A percentile compares a stretch with the other conserved stretches of the same genome.
These are phyloP conservation scores for Capsicum baccatum DNA, from an alignment of 257 asterid species.

Conservation along the genomic window DNA sequence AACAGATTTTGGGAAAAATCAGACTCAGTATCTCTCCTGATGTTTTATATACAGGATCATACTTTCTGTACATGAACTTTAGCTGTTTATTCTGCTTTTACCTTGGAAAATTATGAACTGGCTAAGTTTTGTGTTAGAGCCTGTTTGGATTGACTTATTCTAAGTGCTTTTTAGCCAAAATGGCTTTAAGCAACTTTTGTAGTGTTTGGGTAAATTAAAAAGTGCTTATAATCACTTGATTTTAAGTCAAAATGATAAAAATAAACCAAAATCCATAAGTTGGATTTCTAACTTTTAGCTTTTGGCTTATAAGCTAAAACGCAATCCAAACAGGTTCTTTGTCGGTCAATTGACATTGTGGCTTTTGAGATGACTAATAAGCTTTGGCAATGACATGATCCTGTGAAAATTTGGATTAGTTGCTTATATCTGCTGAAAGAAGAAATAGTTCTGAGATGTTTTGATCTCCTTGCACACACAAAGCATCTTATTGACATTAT, in stretches of 20 bases:
- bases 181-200: too few species aligned
- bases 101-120: neutral
- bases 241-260: too few species aligned
- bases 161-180: too few species aligned
- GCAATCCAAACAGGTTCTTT: too few species aligned
- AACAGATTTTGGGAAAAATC: neutral
- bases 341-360: neutral
- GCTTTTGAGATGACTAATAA: conserved; percentile 21
- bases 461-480: neutral
- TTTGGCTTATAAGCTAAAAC: too few species aligned
- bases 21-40: neutral
- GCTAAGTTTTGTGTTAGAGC: neutral
- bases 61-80: neutral
- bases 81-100: neutral
- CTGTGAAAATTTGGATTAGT: conserved; percentile 1
- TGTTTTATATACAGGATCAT: neutral
- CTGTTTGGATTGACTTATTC: too few species aligned
- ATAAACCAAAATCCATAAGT: too few species aligned
- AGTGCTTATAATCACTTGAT: too few species aligned
- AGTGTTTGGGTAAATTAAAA: too few species aligned
- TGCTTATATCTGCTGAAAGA: conserved; percentile 19
- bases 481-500: neutral
- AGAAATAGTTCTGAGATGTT: neutral
- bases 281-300: too few species aligned
- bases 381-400: conserved; percentile 23